Evolutionary conservation across 805 yeast species (phyloP).

Genomic region (Scheffersomyces ergatensis): DNA sequence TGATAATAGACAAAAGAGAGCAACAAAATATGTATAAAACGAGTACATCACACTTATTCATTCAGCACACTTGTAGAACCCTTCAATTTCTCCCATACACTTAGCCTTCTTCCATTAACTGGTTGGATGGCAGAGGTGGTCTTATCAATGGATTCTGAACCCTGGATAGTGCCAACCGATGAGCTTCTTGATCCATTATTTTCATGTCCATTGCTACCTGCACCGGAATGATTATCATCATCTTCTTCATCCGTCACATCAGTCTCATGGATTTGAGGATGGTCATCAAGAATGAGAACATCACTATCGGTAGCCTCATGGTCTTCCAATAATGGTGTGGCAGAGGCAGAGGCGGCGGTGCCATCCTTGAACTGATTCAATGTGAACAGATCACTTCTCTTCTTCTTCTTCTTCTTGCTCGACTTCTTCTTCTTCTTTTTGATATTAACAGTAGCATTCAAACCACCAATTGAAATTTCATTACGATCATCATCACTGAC

Average conservation of each 20-base stretch:
- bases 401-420: constrained; percentile 4
- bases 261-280: background rate
- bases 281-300: background rate
- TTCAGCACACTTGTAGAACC: too few species aligned
- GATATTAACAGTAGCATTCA: background rate
- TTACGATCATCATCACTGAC: constrained; percentile 43
- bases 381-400: constrained; percentile 1
- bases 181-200: constrained; percentile 1
- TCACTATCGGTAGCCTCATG: constrained; percentile 1
- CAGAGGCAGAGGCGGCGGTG: background rate
- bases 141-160: background rate
- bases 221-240: constrained; percentile 3
- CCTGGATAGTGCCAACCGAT: background rate
- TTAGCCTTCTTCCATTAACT: constrained; percentile 1
- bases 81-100: constrained; percentile 9
- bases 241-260: constrained; percentile 5
- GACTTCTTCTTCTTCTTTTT: constrained; percentile 8
- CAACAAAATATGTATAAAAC: too few species aligned
- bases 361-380: background rate
- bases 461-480: background rate
- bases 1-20: too few species aligned
- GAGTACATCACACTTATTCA: too few species aligned
- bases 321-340: background rate
- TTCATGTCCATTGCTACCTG: background rate
- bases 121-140: constrained; percentile 1